Evolutionary conservation across 805 yeast genomes (phyloP), one percentile per base, ranked within the genome.

Genomic region (Schwanniomyces sp.): DNA sequence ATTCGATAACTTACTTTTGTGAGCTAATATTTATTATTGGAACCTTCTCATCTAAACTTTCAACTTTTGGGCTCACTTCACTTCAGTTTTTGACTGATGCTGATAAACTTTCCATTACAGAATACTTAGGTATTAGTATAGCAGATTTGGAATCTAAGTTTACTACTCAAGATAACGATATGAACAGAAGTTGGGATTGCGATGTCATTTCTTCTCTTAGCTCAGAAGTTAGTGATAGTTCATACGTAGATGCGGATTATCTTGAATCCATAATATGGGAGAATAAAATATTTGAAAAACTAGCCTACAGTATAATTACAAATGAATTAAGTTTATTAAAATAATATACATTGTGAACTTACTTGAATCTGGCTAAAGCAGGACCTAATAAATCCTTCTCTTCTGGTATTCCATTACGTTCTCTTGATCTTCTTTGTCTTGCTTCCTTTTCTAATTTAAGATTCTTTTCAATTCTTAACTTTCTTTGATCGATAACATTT

Each of bases 401-500:
- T 27, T 78, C 78, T 10, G 71, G 77, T 4, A 64, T 55, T 48
- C 89, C 82, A 50, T 69, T 65, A 30, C 67, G 67, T 42, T 67
- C 65, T 57, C 75, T 70, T 29, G 63, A 61, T 49, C 71, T 73
- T 67, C 79, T 76, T 63, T 78, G 73, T 70, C 94, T 82, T 24
- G 81, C 69, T 45, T 79, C 79, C 68, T 90, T 88, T 67, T 92
- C 97, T 56, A 76, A 78, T 62, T 79, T 79, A 62, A 89, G 73
- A 55, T 88, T 88, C 47, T 78, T 79, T 62, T 91, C 91, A 10
- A 88, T 75, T 54, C 95, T 82, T 63, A 85, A 60, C 57, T 85
- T 85, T 59, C 97, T 84, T 65, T 90, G 89, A 64, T 90, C 96
- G 51, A 91, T 81, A 40, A 91, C 91, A 61, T 91, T 91, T 63